phyloP scores from a whole-genome alignment of 164 flowering plant species.

The Nymphaea colorata region DNA sequence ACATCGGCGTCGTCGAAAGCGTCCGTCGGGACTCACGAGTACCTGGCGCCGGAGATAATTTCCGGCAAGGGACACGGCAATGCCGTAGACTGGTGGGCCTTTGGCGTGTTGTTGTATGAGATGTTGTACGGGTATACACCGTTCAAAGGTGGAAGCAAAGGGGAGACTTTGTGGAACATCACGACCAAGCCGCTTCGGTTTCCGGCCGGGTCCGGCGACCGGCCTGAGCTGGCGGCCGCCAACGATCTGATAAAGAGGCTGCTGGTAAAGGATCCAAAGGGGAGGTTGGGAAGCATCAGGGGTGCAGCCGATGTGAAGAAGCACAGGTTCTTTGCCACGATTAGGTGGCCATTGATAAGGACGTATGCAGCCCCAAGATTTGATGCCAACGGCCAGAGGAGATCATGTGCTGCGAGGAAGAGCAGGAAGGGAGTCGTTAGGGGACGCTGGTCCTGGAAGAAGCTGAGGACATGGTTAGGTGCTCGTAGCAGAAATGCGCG shows the following conservation, averaged over 20 bases:
- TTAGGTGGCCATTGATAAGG: conserved; percentile 79
- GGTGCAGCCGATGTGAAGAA: conserved; percentile 79
- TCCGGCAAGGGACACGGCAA: conserved; percentile 66
- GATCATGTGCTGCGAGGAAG: not conserved
- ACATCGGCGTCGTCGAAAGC: conserved; percentile 52
- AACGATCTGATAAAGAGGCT: conserved; percentile 52
- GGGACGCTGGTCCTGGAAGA: not conserved
- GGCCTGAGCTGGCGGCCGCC: conserved; percentile 24
- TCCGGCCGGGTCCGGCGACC: conserved; percentile 12
- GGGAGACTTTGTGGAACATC: conserved; percentile 64
- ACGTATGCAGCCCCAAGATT: conserved; percentile 56
- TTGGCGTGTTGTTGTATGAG: conserved; percentile 77
- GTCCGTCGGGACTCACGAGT: conserved; percentile 91
- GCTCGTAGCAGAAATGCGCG: not conserved
- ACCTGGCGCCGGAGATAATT: conserved; percentile 76
- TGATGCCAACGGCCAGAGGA: conserved; percentile 14
- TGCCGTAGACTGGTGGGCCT: conserved; percentile 98
- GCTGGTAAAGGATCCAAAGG: conserved; percentile 57
- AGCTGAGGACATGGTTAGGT: not conserved
- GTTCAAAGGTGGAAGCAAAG: conserved; percentile 68
- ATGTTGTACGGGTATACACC: conserved; percentile 70
- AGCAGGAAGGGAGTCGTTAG: not conserved
- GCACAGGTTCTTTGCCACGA: conserved; percentile 67
- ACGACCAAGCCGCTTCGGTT: conserved; percentile 25
- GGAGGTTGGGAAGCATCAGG: conserved; percentile 54